Conservation (phyloP, 176 grass and related monocot genomes). For the Alopecurus myosuroides region DNA sequence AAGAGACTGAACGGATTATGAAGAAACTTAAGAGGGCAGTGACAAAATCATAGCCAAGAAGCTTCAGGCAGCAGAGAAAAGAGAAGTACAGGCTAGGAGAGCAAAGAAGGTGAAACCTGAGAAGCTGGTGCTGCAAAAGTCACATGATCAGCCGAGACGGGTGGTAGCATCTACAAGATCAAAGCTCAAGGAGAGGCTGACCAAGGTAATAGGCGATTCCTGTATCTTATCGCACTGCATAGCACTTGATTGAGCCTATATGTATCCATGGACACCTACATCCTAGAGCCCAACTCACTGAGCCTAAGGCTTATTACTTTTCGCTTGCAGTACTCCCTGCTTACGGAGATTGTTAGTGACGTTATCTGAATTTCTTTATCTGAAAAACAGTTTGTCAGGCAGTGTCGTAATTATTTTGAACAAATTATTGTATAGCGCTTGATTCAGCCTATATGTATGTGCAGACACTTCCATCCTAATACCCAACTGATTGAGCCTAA, state of each 20-base stretch:
- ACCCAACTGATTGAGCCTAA: background rate
- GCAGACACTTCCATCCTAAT: background rate
- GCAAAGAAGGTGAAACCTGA: conserved; percentile 13
- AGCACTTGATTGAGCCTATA: background rate
- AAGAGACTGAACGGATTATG: conserved; percentile 31
- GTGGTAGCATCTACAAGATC: conserved; percentile 30
- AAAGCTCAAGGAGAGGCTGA: conserved; percentile 66
- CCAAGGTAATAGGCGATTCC: conserved; percentile 55
- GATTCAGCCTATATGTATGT: background rate
- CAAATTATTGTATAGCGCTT: background rate
- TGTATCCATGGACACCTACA: background rate
- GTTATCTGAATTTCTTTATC: background rate
- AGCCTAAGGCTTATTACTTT: background rate
- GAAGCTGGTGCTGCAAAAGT: conserved; percentile 7
- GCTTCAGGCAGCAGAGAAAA: conserved; percentile 26
- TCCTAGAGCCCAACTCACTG: background rate
- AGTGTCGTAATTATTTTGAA: no score
- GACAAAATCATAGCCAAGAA: conserved; percentile 24
- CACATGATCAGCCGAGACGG: conserved; percentile 2
- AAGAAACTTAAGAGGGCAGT: conserved; percentile 32
- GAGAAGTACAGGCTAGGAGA: background rate
- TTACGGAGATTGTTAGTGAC: background rate
- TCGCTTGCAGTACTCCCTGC: background rate
- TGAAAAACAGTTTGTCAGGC: background rate
- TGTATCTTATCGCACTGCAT: background rate